A percentile compares a stretch with the other conserved stretches of the same genome.
phyloP scores from a whole-genome alignment of 495 filamentous ascomycete species.

The Penicillium desertorum region DNA sequence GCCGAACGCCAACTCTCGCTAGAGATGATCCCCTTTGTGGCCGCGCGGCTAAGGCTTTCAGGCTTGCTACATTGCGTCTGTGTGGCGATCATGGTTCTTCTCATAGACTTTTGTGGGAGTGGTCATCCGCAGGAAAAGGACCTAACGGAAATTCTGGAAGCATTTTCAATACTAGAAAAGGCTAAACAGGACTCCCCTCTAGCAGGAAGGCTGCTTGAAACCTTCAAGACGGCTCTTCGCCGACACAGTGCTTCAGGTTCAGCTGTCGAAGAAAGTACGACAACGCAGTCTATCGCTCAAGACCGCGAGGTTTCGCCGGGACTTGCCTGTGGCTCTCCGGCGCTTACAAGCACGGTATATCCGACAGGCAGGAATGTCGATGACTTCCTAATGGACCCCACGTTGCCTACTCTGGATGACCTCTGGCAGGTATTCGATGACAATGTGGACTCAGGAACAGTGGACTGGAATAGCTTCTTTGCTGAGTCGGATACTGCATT shows the following conservation, averaged over 20 bases:
- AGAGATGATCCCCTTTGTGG: constrained; percentile 24
- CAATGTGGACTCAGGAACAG: constrained; percentile 14
- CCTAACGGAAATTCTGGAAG: constrained; percentile 33
- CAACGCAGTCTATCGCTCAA: neutral
- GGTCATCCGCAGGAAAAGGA: constrained; percentile 11
- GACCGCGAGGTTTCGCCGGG: neutral
- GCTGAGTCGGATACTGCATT: constrained; percentile 25
- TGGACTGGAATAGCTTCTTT: constrained; percentile 30
- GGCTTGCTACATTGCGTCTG: constrained; percentile 36
- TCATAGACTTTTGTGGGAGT: constrained; percentile 37
- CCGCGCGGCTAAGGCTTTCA: constrained; percentile 24
- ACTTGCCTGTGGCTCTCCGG: neutral
- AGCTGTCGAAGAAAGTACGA: neutral
- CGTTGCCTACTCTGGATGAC: constrained; percentile 20
- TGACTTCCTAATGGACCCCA: constrained; percentile 6
- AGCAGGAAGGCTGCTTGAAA: constrained; percentile 34
- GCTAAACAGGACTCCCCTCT: constrained; percentile 33
- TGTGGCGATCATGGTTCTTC: constrained; percentile 38
- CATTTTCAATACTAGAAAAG: constrained; percentile 37
- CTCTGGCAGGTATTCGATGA: constrained; percentile 27
- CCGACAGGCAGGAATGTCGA: neutral
- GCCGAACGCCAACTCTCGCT: constrained; percentile 25
- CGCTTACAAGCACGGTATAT: neutral
- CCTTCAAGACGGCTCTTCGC: constrained; percentile 31
- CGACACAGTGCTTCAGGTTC: constrained; percentile 28